Evolutionary conservation across 2,329 filamentous ascomycete genomes (phyloP), one percentile per base, ranked within the genome.

Genomic region (Erysiphe pulchra): DNA sequence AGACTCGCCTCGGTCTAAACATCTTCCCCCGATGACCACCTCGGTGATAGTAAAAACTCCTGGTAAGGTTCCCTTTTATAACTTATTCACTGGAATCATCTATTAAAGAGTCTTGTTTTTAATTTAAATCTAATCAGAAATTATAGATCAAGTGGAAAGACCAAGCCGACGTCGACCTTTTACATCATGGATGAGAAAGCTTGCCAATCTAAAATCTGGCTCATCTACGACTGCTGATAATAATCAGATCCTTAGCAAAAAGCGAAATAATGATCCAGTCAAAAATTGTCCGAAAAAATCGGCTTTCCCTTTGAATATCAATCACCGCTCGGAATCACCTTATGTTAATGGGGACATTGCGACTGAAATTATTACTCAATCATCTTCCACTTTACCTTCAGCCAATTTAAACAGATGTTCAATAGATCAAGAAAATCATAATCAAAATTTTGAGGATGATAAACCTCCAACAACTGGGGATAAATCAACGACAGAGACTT

Each of bases 111-210:
- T 28, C 24, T 8, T 8, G 24, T 28, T 8, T 9, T 28, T 28
- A 28, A 28, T 28, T 8, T 9, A 1, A 1, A 28, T 5, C 24
- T 28, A 28, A 28, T 8, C 24, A 28, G 24, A 28, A 28, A 28
- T 62, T 50, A 54, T 62, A 85, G 80, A 85, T 60, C 73, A 75
- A 53, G 68, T 76, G 53, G 65, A 65, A 52, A 64, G 70, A 52
- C 53, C 63, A 57, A 72, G 71, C 32, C 80, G 84, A 52, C 78
- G 85, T 54, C 76, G 82, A 51, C 87, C 86, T 20, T 95, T 95
- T 59, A 74, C 86, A 42, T 82, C 77, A 53, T 92, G 87, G 80
- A 84, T 98, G 67, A 92, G 86, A 68, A 86, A 86, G 57, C 73
- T 95, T 47, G 77, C 85, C 50, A 87, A 79, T 60, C 78, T 93